Evolutionary conservation across 371 early-diverging fungal genomes (phyloP).

Genomic region (Mucor piriformis): DNA sequence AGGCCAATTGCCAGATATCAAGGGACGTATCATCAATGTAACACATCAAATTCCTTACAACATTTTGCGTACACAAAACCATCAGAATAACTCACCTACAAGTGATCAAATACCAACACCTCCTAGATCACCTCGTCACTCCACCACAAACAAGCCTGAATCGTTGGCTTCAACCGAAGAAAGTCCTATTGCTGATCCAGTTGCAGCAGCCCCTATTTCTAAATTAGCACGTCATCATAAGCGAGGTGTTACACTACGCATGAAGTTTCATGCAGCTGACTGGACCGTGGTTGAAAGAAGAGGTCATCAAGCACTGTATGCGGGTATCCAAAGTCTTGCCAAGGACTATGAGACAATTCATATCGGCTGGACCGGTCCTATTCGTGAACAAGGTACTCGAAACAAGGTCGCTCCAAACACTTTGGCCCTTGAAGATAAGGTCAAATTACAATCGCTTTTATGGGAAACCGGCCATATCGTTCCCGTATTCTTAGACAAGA

Average conservation of each 20-base stretch:
- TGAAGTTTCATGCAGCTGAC: constrained; percentile 35
- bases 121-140: constrained; percentile 7
- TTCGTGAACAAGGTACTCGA: constrained; percentile 39
- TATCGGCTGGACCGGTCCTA: constrained; percentile 71
- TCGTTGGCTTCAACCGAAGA: neutral
- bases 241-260: constrained; percentile 24
- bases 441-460: constrained; percentile 43
- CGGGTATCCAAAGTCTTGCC: constrained; percentile 60
- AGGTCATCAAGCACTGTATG: constrained; percentile 75
- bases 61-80: constrained; percentile 26
- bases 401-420: constrained; percentile 56
- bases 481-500: constrained; percentile 76
- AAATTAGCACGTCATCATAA: constrained; percentile 35
- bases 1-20: constrained; percentile 30
- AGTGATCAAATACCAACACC: neutral
- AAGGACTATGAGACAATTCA: constrained; percentile 56
- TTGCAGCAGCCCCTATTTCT: constrained; percentile 33
- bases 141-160: constrained; percentile 11
- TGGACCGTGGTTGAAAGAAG: constrained; percentile 49
- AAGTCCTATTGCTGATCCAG: constrained; percentile 17
- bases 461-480: constrained; percentile 57
- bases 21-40: constrained; percentile 41
- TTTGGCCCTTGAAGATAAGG: constrained; percentile 41
- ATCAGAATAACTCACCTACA: neutral
- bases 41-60: constrained; percentile 39